Evolutionary conservation across 1,284 basidiomycete genomes (phyloP), one percentile per base, ranked within the genome.

Genomic region (Athelia psychrophila): DNA sequence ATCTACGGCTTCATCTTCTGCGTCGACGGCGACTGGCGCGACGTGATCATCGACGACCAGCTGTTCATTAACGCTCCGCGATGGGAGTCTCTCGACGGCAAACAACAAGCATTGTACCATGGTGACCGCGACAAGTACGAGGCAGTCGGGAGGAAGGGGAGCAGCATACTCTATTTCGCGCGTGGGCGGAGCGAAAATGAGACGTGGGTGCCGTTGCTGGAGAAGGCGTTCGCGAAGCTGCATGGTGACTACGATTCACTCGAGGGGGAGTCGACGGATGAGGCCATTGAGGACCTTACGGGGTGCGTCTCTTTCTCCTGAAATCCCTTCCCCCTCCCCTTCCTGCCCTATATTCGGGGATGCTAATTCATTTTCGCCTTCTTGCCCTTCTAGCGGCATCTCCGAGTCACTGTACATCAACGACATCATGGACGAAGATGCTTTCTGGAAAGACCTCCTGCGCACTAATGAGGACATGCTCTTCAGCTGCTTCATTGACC

Each of bases 1-100:
- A 63, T 75, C 0, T 75, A 75, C 52, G 72, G 72, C 2, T 73
- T 73, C 56, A 65, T 72, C 24, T 71, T 73, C 56, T 71, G 65
- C 55, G 56, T 69, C 0, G 69, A 72, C 49, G 62, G 60, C 35
- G 59, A 58, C 32, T 73, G 70, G 70, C 58, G 56, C 4, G 38
- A 42, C 49, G 64, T 73, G 19, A 62, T 73, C 22, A 67, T 73
- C 35, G 71, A 72, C 53, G 70, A 72, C 47, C 60, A 65, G 44
- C 59, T 68, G 12, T 67, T 54, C 52, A 61, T 60, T 2, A 36
- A 49, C 10, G 58, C 66, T 10, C 66, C 64, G 3, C 61, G 60
- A 33, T 68, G 58, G 47, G 66, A 67, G 46, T 59, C 58, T 23
- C 57, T 68, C 6, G 52, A 45, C 3, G 22, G 9, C 15, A 50